These are phyloP conservation scores for Sechiopsis laciniata DNA, from an alignment of 306 rosid genomes.

Conservation along the genomic window DNA sequence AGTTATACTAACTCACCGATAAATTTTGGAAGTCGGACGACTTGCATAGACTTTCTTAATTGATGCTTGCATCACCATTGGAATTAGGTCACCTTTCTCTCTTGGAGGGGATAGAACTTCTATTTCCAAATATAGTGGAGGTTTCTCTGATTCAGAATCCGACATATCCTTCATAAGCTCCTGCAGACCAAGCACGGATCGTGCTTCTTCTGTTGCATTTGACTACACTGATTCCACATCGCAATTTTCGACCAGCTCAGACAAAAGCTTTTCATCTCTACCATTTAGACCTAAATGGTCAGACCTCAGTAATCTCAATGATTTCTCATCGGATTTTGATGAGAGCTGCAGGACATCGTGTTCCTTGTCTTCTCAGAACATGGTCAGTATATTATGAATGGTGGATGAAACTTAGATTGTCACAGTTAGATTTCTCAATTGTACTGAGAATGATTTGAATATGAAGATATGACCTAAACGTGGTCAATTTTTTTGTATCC, in stretches of 20 bases:
- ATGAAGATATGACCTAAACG: slow-evolving; percentile 16
- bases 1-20: not conserved
- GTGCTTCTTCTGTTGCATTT: slow-evolving; percentile 42
- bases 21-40: not conserved
- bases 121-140: slow-evolving; percentile 21
- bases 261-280: slow-evolving; percentile 49
- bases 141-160: slow-evolving; percentile 50
- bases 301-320: slow-evolving; percentile 36
- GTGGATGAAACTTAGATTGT: not conserved
- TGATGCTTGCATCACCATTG: slow-evolving; percentile 20
- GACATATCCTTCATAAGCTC: slow-evolving; percentile 87
- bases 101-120: slow-evolving; percentile 9
- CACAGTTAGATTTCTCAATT: not conserved
- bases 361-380: slow-evolving; percentile 55
- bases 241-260: slow-evolving; percentile 68
- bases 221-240: slow-evolving; percentile 44
- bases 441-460: not conserved
- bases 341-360: slow-evolving; percentile 44
- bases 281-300: slow-evolving; percentile 31
- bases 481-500: slow-evolving; percentile 19
- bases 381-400: slow-evolving; percentile 37
- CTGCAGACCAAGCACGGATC: slow-evolving; percentile 61
- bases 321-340: slow-evolving; percentile 40
- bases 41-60: not conserved
- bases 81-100: slow-evolving; percentile 36